A percentile compares a stretch with the other conserved stretches of the same genome.
phyloP scores from a whole-genome alignment of 176 grass and related monocot species.

The Paspalum vaginatum region DNA sequence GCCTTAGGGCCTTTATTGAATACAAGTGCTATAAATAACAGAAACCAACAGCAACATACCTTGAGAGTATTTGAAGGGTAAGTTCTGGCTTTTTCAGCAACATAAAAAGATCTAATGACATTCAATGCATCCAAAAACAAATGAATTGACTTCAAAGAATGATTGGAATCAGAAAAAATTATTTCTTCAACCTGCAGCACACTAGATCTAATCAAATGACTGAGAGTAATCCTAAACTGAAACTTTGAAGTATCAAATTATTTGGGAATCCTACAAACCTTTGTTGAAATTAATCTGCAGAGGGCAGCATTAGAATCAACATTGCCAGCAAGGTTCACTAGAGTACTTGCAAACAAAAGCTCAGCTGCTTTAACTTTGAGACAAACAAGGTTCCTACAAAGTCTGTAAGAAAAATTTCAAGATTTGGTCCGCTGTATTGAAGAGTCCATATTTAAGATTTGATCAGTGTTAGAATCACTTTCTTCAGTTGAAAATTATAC shows the following conservation, averaged over 20 bases:
- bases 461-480: conserved; percentile 23
- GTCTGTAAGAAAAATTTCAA: conserved; percentile 51
- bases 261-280: conserved; percentile 47
- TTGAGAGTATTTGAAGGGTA: conserved; percentile 60
- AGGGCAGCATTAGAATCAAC: conserved; percentile 56
- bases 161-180: conserved; percentile 84
- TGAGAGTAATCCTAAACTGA: not conserved
- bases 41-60: conserved; percentile 52
- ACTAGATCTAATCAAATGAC: conserved; percentile 33
- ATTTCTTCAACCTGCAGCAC: conserved; percentile 74
- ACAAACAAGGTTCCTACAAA: conserved; percentile 86
- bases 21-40: not conserved
- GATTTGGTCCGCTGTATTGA: conserved; percentile 31
- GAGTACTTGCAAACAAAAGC: conserved; percentile 77
- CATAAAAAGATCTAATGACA: conserved; percentile 71
- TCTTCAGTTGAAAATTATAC: conserved; percentile 53
- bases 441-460: conserved; percentile 25
- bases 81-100: conserved; percentile 63
- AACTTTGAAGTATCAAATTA: conserved; percentile 31
- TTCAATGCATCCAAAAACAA: conserved; percentile 87
- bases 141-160: conserved; percentile 75
- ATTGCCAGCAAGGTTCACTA: conserved; percentile 72
- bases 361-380: conserved; percentile 81
- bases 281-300: conserved; percentile 70
- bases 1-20: too few species aligned